Conservation (phyloP, 495 filamentous ascomycete genomes). For the Clavariopsis aquatica region DNA sequence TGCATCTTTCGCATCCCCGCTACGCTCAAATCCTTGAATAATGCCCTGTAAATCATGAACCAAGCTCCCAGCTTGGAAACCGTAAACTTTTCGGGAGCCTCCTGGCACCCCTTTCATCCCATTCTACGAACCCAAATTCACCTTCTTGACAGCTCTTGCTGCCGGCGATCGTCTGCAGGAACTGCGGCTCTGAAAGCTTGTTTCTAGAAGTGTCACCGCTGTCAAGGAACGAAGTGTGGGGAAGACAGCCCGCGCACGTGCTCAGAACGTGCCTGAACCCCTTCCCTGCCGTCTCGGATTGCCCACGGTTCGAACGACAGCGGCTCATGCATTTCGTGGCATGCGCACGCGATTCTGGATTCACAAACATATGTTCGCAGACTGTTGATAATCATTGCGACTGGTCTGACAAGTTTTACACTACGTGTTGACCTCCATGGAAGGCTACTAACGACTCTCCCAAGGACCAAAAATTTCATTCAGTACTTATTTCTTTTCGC, state of each 20-base stretch:
- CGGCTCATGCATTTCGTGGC: neutral
- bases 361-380: neutral
- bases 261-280: conserved; percentile 24
- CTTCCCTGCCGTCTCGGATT: neutral
- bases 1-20: neutral
- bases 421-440: too few relatives aligned
- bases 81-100: conserved; percentile 17
- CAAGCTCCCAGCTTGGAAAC: neutral
- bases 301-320: neutral
- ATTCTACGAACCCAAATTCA: conserved; percentile 6
- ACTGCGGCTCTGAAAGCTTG: conserved; percentile 39
- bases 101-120: neutral
- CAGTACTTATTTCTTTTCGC: neutral
- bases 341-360: neutral
- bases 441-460: too few relatives aligned
- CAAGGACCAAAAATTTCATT: too few relatives aligned
- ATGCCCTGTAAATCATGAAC: neutral
- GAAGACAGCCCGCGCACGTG: conserved; percentile 28
- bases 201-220: conserved; percentile 8
- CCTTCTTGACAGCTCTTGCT: conserved; percentile 9
- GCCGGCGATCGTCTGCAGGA: conserved; percentile 39
- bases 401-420: too few relatives aligned
- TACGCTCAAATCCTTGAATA: neutral
- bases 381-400: neutral
- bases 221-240: conserved; percentile 29